Base-by-base conservation (phyloP, 768 basidiomycete genomes). In the Leccinum subgranulosum region DNA sequence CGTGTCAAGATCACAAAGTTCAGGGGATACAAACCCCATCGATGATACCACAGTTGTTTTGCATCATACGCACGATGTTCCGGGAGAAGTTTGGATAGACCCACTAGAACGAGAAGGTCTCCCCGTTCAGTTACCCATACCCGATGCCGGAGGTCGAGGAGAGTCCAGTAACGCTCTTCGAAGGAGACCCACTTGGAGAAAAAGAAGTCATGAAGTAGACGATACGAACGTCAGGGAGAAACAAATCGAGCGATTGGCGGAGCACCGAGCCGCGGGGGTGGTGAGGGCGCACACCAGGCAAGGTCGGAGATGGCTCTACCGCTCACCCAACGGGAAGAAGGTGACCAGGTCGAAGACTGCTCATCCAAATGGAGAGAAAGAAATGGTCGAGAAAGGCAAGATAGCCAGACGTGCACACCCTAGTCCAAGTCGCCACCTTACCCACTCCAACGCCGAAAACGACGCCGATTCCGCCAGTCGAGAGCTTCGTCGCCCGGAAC, bases 21-120 rank as follows among this genome's bases (percentile, higher is more conserved):
- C 25, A 55, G 53, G 14, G 15, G 49, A 9, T 10, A 46, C n/a
- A 55, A 60, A 2, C 63, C 56, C 6, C 3, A 23, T 49, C 15
- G 33, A 53, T 28, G 6, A 19, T 8, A 45, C 17, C 36, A 64
- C 67, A 1, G 62, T 65, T 10, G 65, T 67, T 8, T 63, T 53
- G 7, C 51, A 61, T 14, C 70, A 68, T 60, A 73, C 74, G 1
- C 74, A 71, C 33, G 62, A 74, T 15, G 72, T 83, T 4, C 81
- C 81, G 0, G 84, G 81, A 39, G 78, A 79, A 39, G 76, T 74
- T 49, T 87, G 78, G 66, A 85, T 90, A 62, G 83, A 82, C 54
- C 79, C 82, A 0, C 69, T 79, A 49, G 90, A 92, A 69, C 81
- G 77, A 49, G 84, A 83, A 39, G 89, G 89, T 0, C 69, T 92